Evolutionary conservation across 1,284 basidiomycete species (phyloP), one percentile per base, ranked within the genome.

Genomic region (Vanrija pseudolonga): DNA sequence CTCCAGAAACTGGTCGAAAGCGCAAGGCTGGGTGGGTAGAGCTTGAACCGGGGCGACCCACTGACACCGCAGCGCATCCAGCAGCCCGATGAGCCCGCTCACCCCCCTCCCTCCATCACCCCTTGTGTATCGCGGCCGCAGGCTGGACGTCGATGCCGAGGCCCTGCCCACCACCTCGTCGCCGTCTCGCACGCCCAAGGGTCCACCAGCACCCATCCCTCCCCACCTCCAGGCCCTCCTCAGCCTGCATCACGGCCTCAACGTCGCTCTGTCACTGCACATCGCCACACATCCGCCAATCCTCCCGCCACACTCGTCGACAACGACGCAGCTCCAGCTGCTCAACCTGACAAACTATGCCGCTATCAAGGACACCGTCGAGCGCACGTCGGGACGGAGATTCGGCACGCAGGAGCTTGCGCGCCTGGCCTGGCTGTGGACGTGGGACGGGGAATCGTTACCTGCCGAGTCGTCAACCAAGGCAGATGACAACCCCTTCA

Each of bases 401-500:
- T 78, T 77, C 48, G 71, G 72, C 0, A 22, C 65, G 9, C 55
- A 64, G 17, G 75, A 77, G 50, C 60, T 78, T 23, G 66, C 64
- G n/a, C 56, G 75, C 11, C 56, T 78, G 11, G 69, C 69, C 3
- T 78, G 76, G 76, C 45, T 77, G 3, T 78, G 74, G 72, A 58
- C 62, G 22, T 78, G 76, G 76, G 68, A 76, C 47, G 73, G 73
- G 1, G 50, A 62, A 36, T 32, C 44, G 1, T 51, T 72, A 9
- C 61, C 66, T 2, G 55, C 54, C 20, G 65, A 68, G 19, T 59
- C 62, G 3, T 56, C 46, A 9, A 59, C 43, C 39, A 59, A 60
- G n/a, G 59, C 56, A 20, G 47, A 62, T 51, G 59, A 56, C 47
- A 55, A 61, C 37, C 63, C 63, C 0, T 65, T 65, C 57, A 26